Percentiles rank a stretch among this genome's conserved stretches.
These are phyloP conservation scores for Neoarthrinium moseri DNA, from an alignment of 2,329 filamentous ascomycete species.

Conservation along the genomic window DNA sequence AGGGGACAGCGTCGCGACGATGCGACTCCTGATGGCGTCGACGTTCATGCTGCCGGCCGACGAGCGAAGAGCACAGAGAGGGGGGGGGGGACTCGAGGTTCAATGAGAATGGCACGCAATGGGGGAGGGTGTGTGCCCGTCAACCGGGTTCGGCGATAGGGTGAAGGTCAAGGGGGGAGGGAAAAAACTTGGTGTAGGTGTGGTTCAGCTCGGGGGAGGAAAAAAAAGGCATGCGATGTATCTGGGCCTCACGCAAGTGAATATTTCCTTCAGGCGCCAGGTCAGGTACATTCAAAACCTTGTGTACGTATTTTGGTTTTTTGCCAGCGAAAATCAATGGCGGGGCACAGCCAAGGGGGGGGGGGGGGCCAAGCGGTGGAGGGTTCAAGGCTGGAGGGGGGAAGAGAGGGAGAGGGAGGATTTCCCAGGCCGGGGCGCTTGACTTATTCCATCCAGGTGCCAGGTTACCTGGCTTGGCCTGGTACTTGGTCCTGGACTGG, in stretches of 20 bases:
- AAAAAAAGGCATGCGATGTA: too few species aligned
- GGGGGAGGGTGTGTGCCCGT: not conserved
- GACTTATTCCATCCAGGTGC: too few species aligned
- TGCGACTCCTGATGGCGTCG: conserved; percentile 71
- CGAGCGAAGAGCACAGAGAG: not conserved
- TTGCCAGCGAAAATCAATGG: conserved; percentile 3
- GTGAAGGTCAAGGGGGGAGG: too few species aligned
- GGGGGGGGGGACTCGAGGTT: not conserved
- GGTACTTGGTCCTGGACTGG: too few species aligned
- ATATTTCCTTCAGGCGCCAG: too few species aligned
- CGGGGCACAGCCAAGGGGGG: conserved; percentile 6
- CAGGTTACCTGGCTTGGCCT: too few species aligned
- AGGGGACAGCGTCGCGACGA: conserved; percentile 72
- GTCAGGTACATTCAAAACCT: too few species aligned
- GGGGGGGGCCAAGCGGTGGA: not conserved
- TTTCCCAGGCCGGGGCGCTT: too few species aligned
- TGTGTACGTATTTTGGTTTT: conserved; percentile 8
- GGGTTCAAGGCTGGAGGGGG: too few species aligned
- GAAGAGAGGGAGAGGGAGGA: too few species aligned
- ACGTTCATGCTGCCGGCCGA: conserved; percentile 62
- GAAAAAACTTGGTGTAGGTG: not conserved
- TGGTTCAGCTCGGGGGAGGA: conserved; percentile 10
- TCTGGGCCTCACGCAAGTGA: too few species aligned
- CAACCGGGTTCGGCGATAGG: conserved; percentile 8
- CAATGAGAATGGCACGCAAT: not conserved